phyloP scores from a whole-genome alignment of 148 eudicot genomes.

The Rhododendron griersonianum region DNA sequence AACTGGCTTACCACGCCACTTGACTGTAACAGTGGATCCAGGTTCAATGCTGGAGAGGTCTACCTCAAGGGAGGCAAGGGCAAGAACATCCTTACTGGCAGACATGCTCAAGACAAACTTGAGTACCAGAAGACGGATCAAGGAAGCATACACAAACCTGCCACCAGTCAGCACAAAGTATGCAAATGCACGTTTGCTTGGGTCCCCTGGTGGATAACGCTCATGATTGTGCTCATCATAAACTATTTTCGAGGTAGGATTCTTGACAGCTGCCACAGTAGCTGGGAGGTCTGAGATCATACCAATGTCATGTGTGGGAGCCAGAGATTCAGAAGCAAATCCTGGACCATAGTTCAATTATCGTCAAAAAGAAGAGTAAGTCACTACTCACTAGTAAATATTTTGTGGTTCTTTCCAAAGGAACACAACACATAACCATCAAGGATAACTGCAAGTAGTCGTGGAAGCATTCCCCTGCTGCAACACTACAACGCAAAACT shows the following conservation, averaged over 20 bases:
- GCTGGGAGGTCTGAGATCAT: constrained; percentile 16
- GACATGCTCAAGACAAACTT: constrained; percentile 33
- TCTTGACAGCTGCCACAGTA: constrained; percentile 23
- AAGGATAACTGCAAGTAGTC: not conserved
- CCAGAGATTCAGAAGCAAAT: constrained; percentile 5
- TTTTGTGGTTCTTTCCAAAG: not conserved
- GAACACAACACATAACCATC: not conserved
- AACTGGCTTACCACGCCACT: constrained; percentile 34
- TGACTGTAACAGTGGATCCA: constrained; percentile 29
- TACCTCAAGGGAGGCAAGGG: constrained; percentile 36
- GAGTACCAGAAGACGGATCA: constrained; percentile 22
- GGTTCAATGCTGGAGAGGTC: constrained; percentile 33
- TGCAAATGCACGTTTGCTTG: constrained; percentile 27
- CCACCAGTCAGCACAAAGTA: constrained; percentile 23
- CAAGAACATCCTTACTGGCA: constrained; percentile 37
- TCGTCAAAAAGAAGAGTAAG: not conserved
- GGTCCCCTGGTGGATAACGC: constrained; percentile 26
- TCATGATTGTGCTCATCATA: constrained; percentile 25
- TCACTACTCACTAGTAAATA: not conserved
- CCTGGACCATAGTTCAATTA: not conserved
- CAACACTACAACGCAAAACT: not conserved
- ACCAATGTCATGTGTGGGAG: not conserved
- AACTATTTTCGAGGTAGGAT: constrained; percentile 19
- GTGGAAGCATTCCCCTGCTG: not conserved
- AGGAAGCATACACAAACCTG: constrained; percentile 24